Conservation (phyloP, 2,329 filamentous ascomycete species). For the Ilyonectria robusta region DNA sequence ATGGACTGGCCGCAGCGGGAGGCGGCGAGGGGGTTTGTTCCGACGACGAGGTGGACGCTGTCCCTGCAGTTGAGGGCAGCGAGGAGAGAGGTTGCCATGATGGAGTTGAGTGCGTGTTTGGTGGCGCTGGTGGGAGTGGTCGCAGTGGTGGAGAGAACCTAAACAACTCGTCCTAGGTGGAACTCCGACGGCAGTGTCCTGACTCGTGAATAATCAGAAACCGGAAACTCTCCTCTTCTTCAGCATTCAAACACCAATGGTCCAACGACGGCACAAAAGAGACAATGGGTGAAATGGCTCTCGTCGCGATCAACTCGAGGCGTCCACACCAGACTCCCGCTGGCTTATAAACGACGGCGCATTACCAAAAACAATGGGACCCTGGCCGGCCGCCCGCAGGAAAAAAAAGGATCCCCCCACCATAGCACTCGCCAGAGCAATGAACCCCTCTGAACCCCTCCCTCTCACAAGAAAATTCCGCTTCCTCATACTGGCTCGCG, state of each 20-base stretch:
- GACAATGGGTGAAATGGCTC: constrained; percentile 15
- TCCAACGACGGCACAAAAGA: not conserved
- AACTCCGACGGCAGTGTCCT: not conserved
- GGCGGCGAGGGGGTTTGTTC: constrained; percentile 88
- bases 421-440: not conserved
- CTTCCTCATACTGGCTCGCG: constrained; percentile 43
- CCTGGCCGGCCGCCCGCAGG: constrained; percentile 18
- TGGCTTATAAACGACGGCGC: constrained; percentile 33
- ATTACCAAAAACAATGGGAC: constrained; percentile 32
- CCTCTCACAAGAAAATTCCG: constrained; percentile 33
- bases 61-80: constrained; percentile 78
- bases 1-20: constrained; percentile 85
- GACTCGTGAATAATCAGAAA: not conserved
- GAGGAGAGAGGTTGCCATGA: constrained; percentile 68
- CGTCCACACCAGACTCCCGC: not conserved
- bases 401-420: constrained; percentile 21
- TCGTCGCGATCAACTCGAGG: not conserved
- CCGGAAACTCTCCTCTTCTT: not conserved
- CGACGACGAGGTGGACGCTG: constrained; percentile 87
- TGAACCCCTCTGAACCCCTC: constrained; percentile 34
- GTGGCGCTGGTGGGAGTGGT: no score
- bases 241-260: not conserved
- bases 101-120: not conserved
- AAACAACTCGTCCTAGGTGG: not conserved
- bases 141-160: not conserved